These are phyloP conservation scores for Austroboletus novae-zelandiae DNA, from an alignment of 1,284 basidiomycete species.

Conservation along the genomic window DNA sequence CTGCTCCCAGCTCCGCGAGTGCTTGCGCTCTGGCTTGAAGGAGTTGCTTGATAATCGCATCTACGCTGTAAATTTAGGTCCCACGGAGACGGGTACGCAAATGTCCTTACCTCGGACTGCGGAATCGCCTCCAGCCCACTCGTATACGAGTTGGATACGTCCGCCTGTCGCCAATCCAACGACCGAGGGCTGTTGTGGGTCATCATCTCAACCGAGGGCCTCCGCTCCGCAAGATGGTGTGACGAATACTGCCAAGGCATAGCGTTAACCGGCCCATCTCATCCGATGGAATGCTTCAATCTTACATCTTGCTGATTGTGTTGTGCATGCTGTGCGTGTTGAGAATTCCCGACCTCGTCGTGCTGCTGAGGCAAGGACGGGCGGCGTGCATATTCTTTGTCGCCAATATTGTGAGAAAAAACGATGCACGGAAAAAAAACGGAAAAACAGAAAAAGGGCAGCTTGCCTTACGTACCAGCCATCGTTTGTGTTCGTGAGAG, in stretches of 20 bases:
- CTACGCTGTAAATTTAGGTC: slow-evolving; percentile 33
- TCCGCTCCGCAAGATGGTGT: slow-evolving; percentile 33
- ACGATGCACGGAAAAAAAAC: slow-evolving; percentile 2
- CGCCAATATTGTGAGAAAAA: slow-evolving; percentile 20
- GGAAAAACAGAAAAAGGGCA: slow-evolving; percentile 6
- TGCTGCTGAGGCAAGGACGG: slow-evolving; percentile 24
- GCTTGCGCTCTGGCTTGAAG: slow-evolving; percentile 49
- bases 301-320: slow-evolving; percentile 36
- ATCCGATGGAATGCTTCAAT: slow-evolving; percentile 15
- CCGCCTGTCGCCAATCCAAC: slow-evolving; percentile 51
- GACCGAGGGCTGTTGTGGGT: slow-evolving; percentile 41
- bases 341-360: slow-evolving; percentile 32
- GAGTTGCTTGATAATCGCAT: slow-evolving; percentile 43
- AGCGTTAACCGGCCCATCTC: slow-evolving; percentile 19
- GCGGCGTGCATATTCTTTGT: slow-evolving; percentile 34
- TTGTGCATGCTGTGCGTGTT: slow-evolving; percentile 30
- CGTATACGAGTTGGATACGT: slow-evolving; percentile 47
- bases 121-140: slow-evolving; percentile 39
- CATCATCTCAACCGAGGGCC: slow-evolving; percentile 34
- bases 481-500: slow-evolving; percentile 49
- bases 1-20: slow-evolving; percentile 58
- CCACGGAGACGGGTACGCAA: slow-evolving; percentile 13
- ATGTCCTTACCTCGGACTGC: slow-evolving; percentile 50
- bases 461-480: slow-evolving; percentile 29
- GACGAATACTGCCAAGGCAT: slow-evolving; percentile 30